A percentile compares a stretch with the other conserved stretches of the same genome.
These are phyloP conservation scores for Ceratobasidium sp. DNA, from an alignment of 1,284 basidiomycete genomes.

Conservation along the genomic window DNA sequence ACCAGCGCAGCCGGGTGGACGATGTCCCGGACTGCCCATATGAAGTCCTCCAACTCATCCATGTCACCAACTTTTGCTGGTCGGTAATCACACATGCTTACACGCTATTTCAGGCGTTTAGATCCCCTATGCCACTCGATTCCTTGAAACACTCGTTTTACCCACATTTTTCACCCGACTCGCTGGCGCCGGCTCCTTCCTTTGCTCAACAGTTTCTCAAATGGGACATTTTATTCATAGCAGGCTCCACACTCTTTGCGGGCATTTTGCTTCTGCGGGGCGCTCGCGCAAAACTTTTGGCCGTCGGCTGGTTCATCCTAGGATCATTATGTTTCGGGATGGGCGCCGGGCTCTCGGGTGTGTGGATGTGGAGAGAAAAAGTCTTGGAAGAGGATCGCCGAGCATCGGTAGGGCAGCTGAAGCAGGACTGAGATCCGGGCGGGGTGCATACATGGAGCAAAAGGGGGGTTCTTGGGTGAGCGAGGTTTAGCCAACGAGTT, in stretches of 20 bases:
- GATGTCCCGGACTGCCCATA: conserved; percentile 29
- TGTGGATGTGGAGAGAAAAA: conserved; percentile 44
- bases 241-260: conserved; percentile 20
- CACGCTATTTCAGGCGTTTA: conserved; percentile 26
- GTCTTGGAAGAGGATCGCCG: conserved; percentile 40
- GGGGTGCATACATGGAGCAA: conserved; percentile 29
- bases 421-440: neutral
- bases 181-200: neutral
- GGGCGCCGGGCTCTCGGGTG: conserved; percentile 30
- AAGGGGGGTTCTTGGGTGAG: no score
- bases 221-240: conserved; percentile 31
- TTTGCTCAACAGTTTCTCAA: conserved; percentile 29
- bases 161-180: conserved; percentile 26
- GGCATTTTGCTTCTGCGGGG: conserved; percentile 28
- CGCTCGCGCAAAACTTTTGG: conserved; percentile 22
- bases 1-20: conserved; percentile 3
- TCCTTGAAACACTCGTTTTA: conserved; percentile 33
- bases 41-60: conserved; percentile 36
- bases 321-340: conserved; percentile 31
- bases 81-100: conserved; percentile 32
- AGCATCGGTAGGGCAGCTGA: neutral
- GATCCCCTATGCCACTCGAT: conserved; percentile 14
- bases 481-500: no score
- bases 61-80: conserved; percentile 43
- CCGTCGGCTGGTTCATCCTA: conserved; percentile 20